phyloP scores from a whole-genome alignment of 2,329 filamentous ascomycete species.

The Byssochlamys sp. region DNA sequence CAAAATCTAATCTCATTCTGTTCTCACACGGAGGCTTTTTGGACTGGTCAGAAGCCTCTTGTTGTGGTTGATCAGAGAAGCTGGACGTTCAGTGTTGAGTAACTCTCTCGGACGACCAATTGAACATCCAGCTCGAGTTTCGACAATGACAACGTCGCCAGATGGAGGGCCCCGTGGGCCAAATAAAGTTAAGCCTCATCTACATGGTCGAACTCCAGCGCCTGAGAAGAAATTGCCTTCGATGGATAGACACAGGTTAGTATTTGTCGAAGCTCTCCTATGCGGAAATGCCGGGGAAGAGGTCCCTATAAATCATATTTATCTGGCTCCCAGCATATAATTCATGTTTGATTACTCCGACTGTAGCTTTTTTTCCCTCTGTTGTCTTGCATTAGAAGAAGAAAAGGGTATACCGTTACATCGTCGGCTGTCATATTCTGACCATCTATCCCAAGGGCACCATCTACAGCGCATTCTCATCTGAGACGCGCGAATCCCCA shows the following conservation, averaged over 20 bases:
- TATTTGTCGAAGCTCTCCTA: not conserved
- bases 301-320: not conserved
- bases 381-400: not conserved
- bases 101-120: not conserved
- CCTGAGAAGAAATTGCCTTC: not conserved
- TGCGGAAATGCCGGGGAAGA: not conserved
- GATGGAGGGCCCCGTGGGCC: not conserved
- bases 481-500: conserved; percentile 17
- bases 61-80: not conserved
- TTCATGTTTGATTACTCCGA: not conserved
- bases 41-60: no score
- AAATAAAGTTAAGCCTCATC: not conserved
- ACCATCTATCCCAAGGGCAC: conserved; percentile 7
- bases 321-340: not conserved
- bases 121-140: not conserved
- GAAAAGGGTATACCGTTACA: not conserved
- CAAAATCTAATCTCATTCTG: not conserved
- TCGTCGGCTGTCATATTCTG: not conserved
- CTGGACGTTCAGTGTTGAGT: not conserved
- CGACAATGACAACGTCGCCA: not conserved
- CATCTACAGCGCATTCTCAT: conserved; percentile 7
- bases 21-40: not conserved
- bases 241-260: not conserved
- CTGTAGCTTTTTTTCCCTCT: not conserved
- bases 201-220: not conserved